Evolutionary conservation across 495 filamentous ascomycete species (phyloP).

Genomic region (Niebla homalea): DNA sequence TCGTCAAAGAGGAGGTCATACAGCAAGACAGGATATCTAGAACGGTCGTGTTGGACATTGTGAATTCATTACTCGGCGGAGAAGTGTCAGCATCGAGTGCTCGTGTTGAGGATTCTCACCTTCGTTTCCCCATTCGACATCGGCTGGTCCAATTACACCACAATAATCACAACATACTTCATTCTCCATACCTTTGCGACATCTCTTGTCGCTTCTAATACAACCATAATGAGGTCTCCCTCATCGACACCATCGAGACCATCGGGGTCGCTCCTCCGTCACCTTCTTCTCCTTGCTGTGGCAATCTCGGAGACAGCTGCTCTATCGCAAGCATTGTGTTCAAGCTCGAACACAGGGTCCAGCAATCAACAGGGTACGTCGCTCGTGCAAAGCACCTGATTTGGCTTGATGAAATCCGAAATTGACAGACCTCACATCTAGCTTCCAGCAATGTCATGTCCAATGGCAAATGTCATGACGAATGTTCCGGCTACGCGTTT

Average conservation of each 20-base stretch:
- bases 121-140: too few relatives aligned
- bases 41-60: background rate
- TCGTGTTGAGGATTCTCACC: too few relatives aligned
- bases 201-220: background rate
- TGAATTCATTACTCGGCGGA: background rate
- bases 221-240: background rate
- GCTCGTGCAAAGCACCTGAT: background rate
- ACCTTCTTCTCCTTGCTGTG: conserved; percentile 8
- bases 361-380: conserved; percentile 22
- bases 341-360: conserved; percentile 34
- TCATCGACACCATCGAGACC: background rate
- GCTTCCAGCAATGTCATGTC: conserved; percentile 49
- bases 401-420: conserved; percentile 8
- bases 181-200: too few relatives aligned
- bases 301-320: conserved; percentile 6
- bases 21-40: background rate
- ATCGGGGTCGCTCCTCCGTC: background rate
- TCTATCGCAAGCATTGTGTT: conserved; percentile 29
- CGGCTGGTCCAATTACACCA: too few relatives aligned
- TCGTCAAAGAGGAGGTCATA: too few relatives aligned
- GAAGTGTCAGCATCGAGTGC: too few relatives aligned
- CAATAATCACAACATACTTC: too few relatives aligned
- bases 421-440: conserved; percentile 19
- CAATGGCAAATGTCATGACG: conserved; percentile 44
- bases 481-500: conserved; percentile 52